phyloP scores from a whole-genome alignment of 169 alveolate genomes.

The Perkinsus chesapeaki region DNA sequence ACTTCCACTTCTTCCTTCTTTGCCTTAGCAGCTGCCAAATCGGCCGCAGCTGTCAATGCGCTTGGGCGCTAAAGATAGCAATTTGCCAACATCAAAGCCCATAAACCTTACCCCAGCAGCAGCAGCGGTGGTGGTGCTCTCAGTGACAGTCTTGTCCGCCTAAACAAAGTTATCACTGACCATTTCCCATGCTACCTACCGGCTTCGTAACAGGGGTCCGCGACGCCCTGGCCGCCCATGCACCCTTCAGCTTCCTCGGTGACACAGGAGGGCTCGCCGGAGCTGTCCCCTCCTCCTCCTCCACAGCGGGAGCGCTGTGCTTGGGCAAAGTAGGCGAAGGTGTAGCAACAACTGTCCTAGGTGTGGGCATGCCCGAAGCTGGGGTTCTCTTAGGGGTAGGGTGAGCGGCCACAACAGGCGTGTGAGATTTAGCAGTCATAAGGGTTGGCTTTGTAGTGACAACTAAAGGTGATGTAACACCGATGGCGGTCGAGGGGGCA shows the following conservation, averaged over 20 bases:
- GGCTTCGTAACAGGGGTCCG: neutral
- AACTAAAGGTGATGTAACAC: neutral
- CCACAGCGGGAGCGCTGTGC: neutral
- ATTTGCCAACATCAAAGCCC: neutral
- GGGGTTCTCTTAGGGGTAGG: too few relatives aligned
- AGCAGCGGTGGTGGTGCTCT: neutral
- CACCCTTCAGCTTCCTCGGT: neutral
- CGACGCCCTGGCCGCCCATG: neutral
- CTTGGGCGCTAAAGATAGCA: neutral
- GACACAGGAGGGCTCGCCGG: neutral
- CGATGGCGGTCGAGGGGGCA: neutral
- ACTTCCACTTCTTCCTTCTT: neutral
- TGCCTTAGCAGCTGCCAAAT: neutral
- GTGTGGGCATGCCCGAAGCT: neutral
- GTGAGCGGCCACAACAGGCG: too few relatives aligned
- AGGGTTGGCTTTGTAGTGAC: neutral
- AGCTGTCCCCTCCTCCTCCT: neutral
- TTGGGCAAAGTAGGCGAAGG: neutral
- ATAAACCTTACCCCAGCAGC: neutral
- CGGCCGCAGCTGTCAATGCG: neutral
- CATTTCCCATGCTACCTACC: neutral
- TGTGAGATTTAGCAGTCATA: neutral
- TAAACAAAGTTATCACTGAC: neutral
- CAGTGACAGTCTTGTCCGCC: too few relatives aligned
- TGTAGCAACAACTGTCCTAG: neutral